phyloP scores from a whole-genome alignment of 139 green algal genomes.

The Chlamydomonas schloesseri region DNA sequence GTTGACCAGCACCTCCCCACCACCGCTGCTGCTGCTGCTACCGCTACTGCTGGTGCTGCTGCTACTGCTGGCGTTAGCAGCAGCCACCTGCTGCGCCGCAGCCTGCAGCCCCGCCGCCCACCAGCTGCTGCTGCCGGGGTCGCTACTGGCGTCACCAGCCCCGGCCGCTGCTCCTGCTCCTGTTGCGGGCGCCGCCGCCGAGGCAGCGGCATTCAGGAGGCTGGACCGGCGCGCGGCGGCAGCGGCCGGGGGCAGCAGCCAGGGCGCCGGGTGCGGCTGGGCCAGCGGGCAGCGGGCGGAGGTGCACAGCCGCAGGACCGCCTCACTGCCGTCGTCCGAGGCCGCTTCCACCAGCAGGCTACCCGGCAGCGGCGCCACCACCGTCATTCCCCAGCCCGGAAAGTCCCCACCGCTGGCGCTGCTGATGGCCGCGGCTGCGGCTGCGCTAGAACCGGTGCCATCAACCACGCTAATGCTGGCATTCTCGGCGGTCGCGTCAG shows the following conservation, averaged over 20 bases:
- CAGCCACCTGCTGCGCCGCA: too few relatives aligned
- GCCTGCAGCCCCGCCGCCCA: too few relatives aligned
- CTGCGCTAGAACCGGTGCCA: too few relatives aligned
- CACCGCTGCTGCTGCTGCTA: not conserved
- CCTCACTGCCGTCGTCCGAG: not conserved
- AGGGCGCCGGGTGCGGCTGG: not conserved
- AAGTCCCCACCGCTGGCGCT: not conserved
- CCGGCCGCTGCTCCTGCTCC: not conserved
- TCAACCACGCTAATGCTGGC: too few relatives aligned
- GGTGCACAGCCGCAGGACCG: not conserved
- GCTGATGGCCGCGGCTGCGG: too few relatives aligned
- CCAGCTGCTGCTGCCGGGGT: too few relatives aligned
- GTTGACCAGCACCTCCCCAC: not conserved
- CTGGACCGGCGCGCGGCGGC: too few relatives aligned
- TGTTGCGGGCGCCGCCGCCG: too few relatives aligned
- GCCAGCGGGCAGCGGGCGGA: not conserved
- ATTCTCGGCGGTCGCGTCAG: too few relatives aligned
- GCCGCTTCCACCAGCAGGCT: slow-evolving; percentile 6
- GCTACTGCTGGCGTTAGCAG: not conserved
- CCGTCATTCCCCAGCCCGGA: not conserved
- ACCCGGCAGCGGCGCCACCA: not conserved
- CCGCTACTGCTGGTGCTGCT: not conserved
- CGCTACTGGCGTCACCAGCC: not conserved
- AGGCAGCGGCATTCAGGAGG: not conserved
- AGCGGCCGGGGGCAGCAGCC: not conserved